Evolutionary conservation across 140 eudicot genomes (phyloP), one percentile per base, ranked within the genome.

Genomic region (Bidens hawaiensis): DNA sequence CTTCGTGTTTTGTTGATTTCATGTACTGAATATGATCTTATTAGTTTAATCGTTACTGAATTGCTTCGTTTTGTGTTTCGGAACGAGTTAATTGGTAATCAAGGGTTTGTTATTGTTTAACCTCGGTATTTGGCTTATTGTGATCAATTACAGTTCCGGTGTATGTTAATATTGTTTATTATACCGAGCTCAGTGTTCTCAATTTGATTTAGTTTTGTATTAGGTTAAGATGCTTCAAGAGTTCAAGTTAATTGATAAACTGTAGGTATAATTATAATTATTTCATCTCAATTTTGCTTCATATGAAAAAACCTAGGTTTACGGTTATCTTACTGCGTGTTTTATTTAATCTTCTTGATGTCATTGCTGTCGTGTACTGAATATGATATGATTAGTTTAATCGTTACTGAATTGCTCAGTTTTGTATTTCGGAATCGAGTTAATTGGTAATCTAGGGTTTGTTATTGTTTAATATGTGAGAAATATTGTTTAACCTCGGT

Each of bases 401-500:
- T 34, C 27, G 38, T 43, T 8, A 56, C 23, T 43, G 59, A 30
- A 28, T 68, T 57, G 17, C 13, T 45, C 19, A 4, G 27, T 52
- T 68, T 57, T 58, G 51, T 58, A 42, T 33, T 22, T 26, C 13
- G 40, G 34, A 58, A 22, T 57, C 17, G 8, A 22, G 49, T 23
- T 22, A 33, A 69, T 46, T 46, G 24, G 22, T 30, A 24, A 46
- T 59, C 51, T 69, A 69, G 75, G 75, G 75, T 69, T 69, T n/a
- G 12, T 55, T 25, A 54, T 55, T 68, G 65, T 26, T 41, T 40
- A 55, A 16, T 31, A 16, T 14, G 18, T 31, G 73, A 33, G 19
- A 26, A 45, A 26, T 22, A 9, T 52, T 26, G 6, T 34, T 24
- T 66, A 12, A 22, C 55, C 14, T 49, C 4, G 17, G 42, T 38